phyloP scores from a whole-genome alignment of 257 asterid species.

The Solanum ahanhuiri region DNA sequence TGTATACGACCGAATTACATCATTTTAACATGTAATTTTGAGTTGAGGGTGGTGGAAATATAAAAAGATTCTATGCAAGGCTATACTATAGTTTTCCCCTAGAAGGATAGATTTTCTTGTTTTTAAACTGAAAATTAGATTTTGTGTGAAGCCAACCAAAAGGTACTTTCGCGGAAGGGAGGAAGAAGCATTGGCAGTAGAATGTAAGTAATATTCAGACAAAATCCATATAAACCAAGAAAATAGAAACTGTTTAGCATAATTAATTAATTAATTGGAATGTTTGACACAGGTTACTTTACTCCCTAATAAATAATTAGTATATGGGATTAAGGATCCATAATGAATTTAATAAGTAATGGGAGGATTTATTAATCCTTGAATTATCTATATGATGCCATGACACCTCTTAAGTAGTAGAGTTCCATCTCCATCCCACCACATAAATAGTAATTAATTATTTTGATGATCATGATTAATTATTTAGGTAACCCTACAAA shows the following conservation, averaged over 20 bases:
- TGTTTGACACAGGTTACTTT: not conserved
- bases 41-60: not conserved
- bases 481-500: slow-evolving; percentile 1
- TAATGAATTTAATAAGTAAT: not conserved
- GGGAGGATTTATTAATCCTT: not conserved
- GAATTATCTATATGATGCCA: not conserved
- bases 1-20: not conserved
- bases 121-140: not conserved
- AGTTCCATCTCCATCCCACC: slow-evolving; percentile 1
- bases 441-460: not conserved
- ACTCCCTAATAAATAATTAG: not conserved
- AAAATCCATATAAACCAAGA: not conserved
- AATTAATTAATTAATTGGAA: not conserved
- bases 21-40: not conserved
- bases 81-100: not conserved
- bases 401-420: slow-evolving; percentile 1
- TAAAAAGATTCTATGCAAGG: not conserved
- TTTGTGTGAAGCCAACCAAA: not conserved
- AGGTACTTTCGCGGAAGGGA: not conserved
- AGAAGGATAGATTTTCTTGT: not conserved
- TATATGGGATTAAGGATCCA: not conserved
- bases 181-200: not conserved
- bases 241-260: not conserved
- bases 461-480: not conserved
- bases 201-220: not conserved